Evolutionary conservation across 495 filamentous ascomycete species (phyloP).

Genomic region (Penicillium pancosmium): DNA sequence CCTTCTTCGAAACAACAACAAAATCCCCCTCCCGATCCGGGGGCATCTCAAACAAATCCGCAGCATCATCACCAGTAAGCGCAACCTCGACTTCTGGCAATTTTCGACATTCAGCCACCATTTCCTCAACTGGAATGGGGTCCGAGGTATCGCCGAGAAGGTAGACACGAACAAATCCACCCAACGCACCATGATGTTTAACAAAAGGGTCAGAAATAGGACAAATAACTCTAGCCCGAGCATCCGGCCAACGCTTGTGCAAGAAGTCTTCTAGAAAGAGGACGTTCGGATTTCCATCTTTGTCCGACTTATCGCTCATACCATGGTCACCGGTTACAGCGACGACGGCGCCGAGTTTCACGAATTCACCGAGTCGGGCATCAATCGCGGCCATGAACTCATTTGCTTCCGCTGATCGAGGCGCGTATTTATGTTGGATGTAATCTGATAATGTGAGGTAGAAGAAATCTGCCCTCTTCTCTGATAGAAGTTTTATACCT

Average conservation of each 20-base stretch:
- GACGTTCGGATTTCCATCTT: not conserved
- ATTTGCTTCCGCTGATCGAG: not conserved
- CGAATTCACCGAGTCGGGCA: not conserved
- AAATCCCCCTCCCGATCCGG: conserved; percentile 7
- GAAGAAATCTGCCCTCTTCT: not conserved
- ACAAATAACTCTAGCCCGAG: conserved; percentile 1
- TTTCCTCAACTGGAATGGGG: not conserved
- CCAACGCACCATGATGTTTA: conserved; percentile 7
- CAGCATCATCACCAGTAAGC: not conserved
- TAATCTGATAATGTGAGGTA: conserved; percentile 4
- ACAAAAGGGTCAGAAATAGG: conserved; percentile 8
- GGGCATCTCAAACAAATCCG: conserved; percentile 2
- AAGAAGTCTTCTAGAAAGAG: conserved; percentile 6
- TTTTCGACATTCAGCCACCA: not conserved
- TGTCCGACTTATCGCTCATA: not conserved
- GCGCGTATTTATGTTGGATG: conserved; percentile 1
- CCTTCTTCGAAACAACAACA: conserved; percentile 6
- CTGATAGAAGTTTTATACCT: not conserved
- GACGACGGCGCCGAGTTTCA: not conserved
- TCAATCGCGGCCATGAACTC: not conserved
- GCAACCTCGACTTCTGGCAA: conserved; percentile 5
- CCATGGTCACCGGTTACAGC: conserved; percentile 10
- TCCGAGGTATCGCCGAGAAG: not conserved
- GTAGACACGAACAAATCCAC: conserved; percentile 2
- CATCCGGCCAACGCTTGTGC: not conserved